Base-by-base conservation (phyloP, 139 green algal genomes). In the Haematococcus lacustris region DNA sequence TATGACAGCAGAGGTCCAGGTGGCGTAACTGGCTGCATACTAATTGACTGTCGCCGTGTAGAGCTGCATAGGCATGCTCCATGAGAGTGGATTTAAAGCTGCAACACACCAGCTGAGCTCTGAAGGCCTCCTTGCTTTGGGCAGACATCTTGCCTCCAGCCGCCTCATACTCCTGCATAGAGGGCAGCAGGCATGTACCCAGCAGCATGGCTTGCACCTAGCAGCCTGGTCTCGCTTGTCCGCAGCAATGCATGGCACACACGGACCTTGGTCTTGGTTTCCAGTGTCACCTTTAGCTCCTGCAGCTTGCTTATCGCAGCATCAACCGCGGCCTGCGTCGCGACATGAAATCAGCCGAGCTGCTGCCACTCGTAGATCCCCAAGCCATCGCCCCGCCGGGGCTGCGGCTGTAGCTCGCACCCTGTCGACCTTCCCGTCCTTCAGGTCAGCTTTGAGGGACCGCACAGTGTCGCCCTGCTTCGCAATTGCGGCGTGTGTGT, bases 381-480 rank as follows among this genome's bases (percentile, higher is more conserved):
- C n/a, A n/a, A n/a, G n/a, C n/a, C n/a, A n/a, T n/a, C n/a, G n/a
- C n/a, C n/a, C n/a, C n/a, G n/a, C n/a, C n/a, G n/a, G n/a, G n/a
- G n/a, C n/a, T n/a, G n/a, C n/a, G n/a, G n/a, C 69, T 61, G 43
- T 47, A 73, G 50, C 41, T 23, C 81, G 33, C 51, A 90, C 89
- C 84, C 91, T 89, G 2, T 94, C 79, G 0, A 81, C 83, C 66
- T 94, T 89, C 40, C 88, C 88, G 35, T 92, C 89, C 78, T 96
- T 96, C 30, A 88, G 34, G 7, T 76, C 75, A 1, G 92, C 93
- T 76, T 98, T 98, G 13, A 98, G 84, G 2, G 89, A 87, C 9
- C 94, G 82, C 3, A 98, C 94, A 2, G 75, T 86, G 73, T 98
- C 93, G 21, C 92, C 94, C 74, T 96, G 88, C 73, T 87, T 87